Evolutionary conservation across 306 rosid genomes (phyloP), one percentile per base, ranked within the genome.

Genomic region (Lagenaria siceraria): DNA sequence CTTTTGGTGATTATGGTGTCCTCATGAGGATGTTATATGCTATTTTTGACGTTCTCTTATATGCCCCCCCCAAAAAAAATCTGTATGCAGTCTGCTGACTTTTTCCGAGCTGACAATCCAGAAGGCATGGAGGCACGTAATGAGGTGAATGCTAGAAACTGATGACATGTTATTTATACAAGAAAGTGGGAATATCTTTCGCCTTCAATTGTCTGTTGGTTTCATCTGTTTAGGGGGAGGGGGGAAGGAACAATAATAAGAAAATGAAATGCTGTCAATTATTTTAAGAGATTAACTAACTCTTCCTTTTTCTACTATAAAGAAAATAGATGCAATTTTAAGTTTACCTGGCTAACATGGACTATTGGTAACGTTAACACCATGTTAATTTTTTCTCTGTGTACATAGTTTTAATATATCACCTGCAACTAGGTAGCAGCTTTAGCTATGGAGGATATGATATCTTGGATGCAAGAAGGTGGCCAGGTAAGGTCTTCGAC

Each of bases 341-440:
- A 25, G 19, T 71, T 58, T 81, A 42, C 49, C 64, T 71, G 78
- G 61, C 73, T 80, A 27, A 74, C 76, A 46, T 74, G 77, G 84
- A 80, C 33, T 72, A 74, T 61, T 77, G 78, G 82, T 81, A 75
- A 85, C 77, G 88, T 93, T 86, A 84, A 88, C 92, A 54, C 92
- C 84, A 77, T 55, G 81, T 87, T 88, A 83, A 84, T 77, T 83
- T 76, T 88, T 86, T 87, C 64, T 88, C 86, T 87, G 83, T 92
- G 90, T 82, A 87, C 86, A 86, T 92, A 89, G 96, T 92, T 89
- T 89, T 95, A 92, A 92, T 95, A 82, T 89, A 88, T 92, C 91
- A 86, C 93, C 81, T 92, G 98, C 96, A 87, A 86, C 93, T 89
- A 95, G 99, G 98, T 95, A 92, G 99, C 98, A 78, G 99, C 99